Evolutionary conservation across 1,139 yeast species (phyloP), one percentile per base, ranked within the genome.

Genomic region (Blastobotrys buckinghamii): DNA sequence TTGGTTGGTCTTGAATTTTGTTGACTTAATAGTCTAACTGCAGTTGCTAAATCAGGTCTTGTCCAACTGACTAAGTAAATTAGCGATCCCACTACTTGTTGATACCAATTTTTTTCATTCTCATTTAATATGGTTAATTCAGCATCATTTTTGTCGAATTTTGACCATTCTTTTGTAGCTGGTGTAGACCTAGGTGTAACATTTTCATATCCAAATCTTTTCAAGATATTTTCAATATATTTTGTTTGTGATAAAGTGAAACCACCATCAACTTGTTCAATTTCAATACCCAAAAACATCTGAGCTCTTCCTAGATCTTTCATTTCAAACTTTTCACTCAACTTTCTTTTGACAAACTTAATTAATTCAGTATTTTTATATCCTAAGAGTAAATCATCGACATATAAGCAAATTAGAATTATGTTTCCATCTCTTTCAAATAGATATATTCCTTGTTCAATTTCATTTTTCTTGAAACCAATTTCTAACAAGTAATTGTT

Each of bases 51-150:
- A 12, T 20, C 44, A 12, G 26, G 44, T 29, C 15, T 10, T 12
- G 44, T 16, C 44, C 44, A 16, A 12, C 8, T 26, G 2, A 26
- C 44, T 35, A 40, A 19, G n/a, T 42, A 42, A 20, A 9, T 27
- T 13, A 42, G 12, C 10, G 38, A 16, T 30, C 44, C 44, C 2
- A 42, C 44, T 6, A 42, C 6, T 5, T 12, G 2, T 17, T 32
- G 39, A 32, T 42, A 42, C 8, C 16, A 22, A 6, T 10, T 40
- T n/a, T 13, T 5, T 17, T 17, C 16, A 4, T 22, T 10, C 4
- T 20, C 17, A 20, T 39, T 27, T 26, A 39, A 16, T 2, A 9
- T 15, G 5, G 2, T 29, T 22, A 5, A 2, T 16, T 40, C 34
- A 4, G 4, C 19, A n/a, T 7, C 17, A 9, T 39, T 27, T 8